Percentiles rank a stretch among this genome's conserved stretches.
Conservation (phyloP, 306 rosid genomes). For the Amphicarpaea edgeworthii region DNA sequence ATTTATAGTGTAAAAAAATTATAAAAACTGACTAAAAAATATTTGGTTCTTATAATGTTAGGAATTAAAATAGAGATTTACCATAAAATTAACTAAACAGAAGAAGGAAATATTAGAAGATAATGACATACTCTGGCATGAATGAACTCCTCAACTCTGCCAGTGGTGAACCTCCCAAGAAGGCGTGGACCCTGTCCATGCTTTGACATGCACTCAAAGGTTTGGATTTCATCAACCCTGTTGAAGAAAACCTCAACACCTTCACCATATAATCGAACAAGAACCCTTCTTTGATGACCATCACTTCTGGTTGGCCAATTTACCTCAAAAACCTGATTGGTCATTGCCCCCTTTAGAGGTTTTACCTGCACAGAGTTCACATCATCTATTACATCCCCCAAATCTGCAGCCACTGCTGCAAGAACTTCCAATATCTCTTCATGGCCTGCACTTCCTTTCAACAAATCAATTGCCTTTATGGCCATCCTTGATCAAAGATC, state of each 20-base stretch:
- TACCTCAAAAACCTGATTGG: slow-evolving; percentile 74
- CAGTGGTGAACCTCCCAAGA: slow-evolving; percentile 68
- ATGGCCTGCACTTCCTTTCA: slow-evolving; percentile 50
- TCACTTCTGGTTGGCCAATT: slow-evolving; percentile 61
- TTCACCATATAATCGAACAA: slow-evolving; percentile 78
- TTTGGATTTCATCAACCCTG: slow-evolving; percentile 71
- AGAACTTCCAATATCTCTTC: slow-evolving; percentile 73
- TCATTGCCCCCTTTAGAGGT: slow-evolving; percentile 81
- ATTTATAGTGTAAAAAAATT: neutral
- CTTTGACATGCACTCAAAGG: slow-evolving; percentile 74
- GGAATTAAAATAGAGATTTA: too few species aligned
- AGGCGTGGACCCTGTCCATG: slow-evolving; percentile 87
- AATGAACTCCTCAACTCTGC: slow-evolving; percentile 85
- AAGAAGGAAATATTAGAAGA: neutral
- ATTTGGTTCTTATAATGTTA: too few species aligned
- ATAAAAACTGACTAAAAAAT: too few species aligned
- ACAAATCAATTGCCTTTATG: slow-evolving; percentile 56
- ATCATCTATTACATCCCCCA: slow-evolving; percentile 78
- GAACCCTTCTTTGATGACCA: slow-evolving; percentile 54
- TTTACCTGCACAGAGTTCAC: slow-evolving; percentile 56
- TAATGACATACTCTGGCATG: slow-evolving; percentile 70
- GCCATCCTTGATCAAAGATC: slow-evolving; percentile 54
- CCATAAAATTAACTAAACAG: neutral
- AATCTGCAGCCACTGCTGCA: slow-evolving; percentile 60
- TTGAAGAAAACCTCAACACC: slow-evolving; percentile 84